A percentile compares a stretch with the other conserved stretches of the same genome.
Evolutionary conservation across 2,329 filamentous ascomycete genomes (phyloP).

Genomic region (Colletotrichum musae): DNA sequence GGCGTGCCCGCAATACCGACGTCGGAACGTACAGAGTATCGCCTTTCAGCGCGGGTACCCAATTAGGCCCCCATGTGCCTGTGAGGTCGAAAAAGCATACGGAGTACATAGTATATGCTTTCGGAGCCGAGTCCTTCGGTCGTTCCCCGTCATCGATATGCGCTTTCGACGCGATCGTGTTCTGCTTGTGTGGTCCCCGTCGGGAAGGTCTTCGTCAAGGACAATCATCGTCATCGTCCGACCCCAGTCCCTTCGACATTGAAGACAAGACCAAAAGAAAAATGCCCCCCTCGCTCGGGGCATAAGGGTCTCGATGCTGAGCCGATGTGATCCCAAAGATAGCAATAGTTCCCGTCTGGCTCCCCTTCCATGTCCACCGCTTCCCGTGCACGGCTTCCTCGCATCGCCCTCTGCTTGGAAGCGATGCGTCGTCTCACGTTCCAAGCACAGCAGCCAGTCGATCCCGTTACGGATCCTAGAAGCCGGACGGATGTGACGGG

Average conservation of each 20-base stretch:
- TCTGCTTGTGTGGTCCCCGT: conserved; percentile 1
- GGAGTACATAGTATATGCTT: neutral
- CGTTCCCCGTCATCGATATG: neutral
- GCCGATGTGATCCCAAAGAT: conserved; percentile 7
- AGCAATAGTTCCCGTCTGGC: conserved; percentile 14
- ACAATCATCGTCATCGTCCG: neutral
- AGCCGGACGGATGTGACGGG: neutral
- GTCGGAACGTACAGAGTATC: conserved; percentile 19
- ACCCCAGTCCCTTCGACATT: conserved; percentile 25
- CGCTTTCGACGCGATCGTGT: neutral
- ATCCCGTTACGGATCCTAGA: conserved; percentile 9
- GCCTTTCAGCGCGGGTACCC: neutral
- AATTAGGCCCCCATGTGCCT: conserved; percentile 2
- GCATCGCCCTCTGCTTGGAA: conserved; percentile 13
- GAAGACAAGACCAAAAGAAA: conserved; percentile 29
- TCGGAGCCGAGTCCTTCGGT: neutral
- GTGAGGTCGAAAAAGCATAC: conserved; percentile 22
- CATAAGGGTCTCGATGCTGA: conserved; percentile 16
- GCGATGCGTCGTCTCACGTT: neutral
- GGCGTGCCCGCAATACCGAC: conserved; percentile 14
- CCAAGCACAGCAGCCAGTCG: neutral
- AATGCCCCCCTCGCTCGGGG: conserved; percentile 2
- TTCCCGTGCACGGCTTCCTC: conserved; percentile 14
- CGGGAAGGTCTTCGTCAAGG: conserved; percentile 10
- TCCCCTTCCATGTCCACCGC: conserved; percentile 19